Evolutionary conservation across 495 filamentous ascomycete genomes (phyloP), one percentile per base, ranked within the genome.

Genomic region (Penicillium ucsense): DNA sequence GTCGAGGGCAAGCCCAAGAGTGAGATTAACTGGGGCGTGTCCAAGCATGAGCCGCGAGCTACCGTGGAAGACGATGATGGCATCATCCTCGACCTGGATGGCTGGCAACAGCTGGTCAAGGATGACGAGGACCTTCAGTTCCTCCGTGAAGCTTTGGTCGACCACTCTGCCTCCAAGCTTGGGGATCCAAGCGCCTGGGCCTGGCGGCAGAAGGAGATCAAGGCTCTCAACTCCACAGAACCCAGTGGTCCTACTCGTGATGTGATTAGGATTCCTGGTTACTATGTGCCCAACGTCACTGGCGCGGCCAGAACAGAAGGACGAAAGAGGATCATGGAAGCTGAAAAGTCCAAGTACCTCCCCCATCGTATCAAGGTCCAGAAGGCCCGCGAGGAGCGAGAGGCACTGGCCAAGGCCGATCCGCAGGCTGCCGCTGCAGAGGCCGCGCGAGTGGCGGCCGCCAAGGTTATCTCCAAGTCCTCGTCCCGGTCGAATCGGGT

Each of bases 331-430:
- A 96, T 99, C 37, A 75, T 92, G 38, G 89, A 99, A 57, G 84
- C 88, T 0, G 94, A 97, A 61, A 99, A 99, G 68, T 95, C 89
- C 31, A 94, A 94, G 62, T 99, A 99, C 55, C 80, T 99, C 3
- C 92, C 94, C 6, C 92, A 99, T 73, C 89, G 94, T 43, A 88
- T 99, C 66, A 91, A 89, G 53, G 88, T 99, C 41, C 85, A 94
- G 58, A 87, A 83, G 57, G 87, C 85, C 11, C 79, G 89, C 28
- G 89, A 94, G 64, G 88, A 90, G 61, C 85, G 88, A 8, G 83
- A 94, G 65, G 87, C 86, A 5, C 78, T 78, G 45, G 87, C 82
- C 5, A 86, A 85, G 59, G 83, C 79, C 54, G 81, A 83, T 44
- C 78, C 80, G 38, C 80, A 83, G 38, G 77, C 82, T 52, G 64